Percentiles rank a stretch among this genome's conserved stretches.
Evolutionary conservation across 352 stramenopile species (phyloP).

Genomic region (Pythium aristosporum): DNA sequence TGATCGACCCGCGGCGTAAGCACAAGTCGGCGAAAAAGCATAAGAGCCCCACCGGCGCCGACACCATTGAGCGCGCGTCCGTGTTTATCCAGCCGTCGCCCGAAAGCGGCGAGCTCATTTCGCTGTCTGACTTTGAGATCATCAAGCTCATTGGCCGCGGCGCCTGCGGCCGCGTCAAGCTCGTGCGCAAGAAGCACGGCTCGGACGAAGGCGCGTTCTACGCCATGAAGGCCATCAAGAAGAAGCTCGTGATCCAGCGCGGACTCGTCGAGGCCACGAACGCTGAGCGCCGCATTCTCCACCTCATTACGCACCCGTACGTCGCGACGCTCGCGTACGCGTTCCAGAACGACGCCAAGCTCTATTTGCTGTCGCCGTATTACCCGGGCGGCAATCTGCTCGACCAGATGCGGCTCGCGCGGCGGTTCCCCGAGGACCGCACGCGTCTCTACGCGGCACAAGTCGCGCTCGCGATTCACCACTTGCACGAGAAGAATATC

Average conservation of each 20-base stretch:
- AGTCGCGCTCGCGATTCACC: slow-evolving; percentile 94
- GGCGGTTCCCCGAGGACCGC: slow-evolving; percentile 92
- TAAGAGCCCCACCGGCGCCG: slow-evolving; percentile 44
- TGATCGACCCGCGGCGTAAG: slow-evolving; percentile 80
- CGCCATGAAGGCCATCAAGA: slow-evolving; percentile 87
- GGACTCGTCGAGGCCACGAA: slow-evolving; percentile 91
- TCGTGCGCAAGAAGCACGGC: slow-evolving; percentile 87
- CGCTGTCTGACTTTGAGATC: slow-evolving; percentile 94
- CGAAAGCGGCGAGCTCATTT: slow-evolving; percentile 60
- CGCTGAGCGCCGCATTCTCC: slow-evolving; percentile 85
- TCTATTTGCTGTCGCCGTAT: slow-evolving; percentile 94
- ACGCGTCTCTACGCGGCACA: slow-evolving; percentile 96
- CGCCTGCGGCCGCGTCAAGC: slow-evolving; percentile 81
- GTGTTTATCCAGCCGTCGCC: slow-evolving; percentile 74
- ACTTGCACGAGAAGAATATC: slow-evolving; percentile 92
- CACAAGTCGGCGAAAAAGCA: slow-evolving; percentile 65
- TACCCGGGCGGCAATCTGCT: slow-evolving; percentile 96
- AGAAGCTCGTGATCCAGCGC: slow-evolving; percentile 85
- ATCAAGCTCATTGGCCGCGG: slow-evolving; percentile 97
- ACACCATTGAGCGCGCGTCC: slow-evolving; percentile 50
- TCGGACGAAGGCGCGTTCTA: slow-evolving; percentile 81
- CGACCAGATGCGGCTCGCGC: slow-evolving; percentile 87
- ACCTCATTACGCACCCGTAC: slow-evolving; percentile 96
- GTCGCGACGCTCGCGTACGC: slow-evolving; percentile 93
- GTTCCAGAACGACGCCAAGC: slow-evolving; percentile 89